Evolutionary conservation across 1,284 basidiomycete species (phyloP), one percentile per base, ranked within the genome.

Genomic region (Heimioporus punctisporus): DNA sequence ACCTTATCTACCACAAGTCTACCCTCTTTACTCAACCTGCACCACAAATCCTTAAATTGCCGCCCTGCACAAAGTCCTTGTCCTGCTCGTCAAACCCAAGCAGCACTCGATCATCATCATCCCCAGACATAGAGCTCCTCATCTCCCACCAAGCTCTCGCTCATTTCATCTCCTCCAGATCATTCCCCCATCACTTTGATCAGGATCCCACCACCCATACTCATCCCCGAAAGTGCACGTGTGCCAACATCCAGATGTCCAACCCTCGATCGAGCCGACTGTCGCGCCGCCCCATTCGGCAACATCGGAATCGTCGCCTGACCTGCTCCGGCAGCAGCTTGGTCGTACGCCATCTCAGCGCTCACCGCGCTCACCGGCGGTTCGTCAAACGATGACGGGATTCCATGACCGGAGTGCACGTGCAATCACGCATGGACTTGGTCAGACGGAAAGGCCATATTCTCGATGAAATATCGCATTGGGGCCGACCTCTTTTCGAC

Each of bases 31-130:
- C n/a, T n/a, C n/a, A n/a, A n/a, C n/a, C n/a, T n/a, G n/a, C n/a
- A n/a, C n/a, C n/a, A n/a, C n/a, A n/a, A n/a, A n/a, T n/a, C n/a
- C n/a, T n/a, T n/a, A n/a, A n/a, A n/a, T n/a, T n/a, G n/a, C n/a
- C n/a, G n/a, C n/a, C n/a, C n/a, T n/a, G n/a, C n/a, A n/a, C n/a
- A 57, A 88, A 85, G 52, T 86, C 84, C 54, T 88, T 85, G 49
- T 88, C 87, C 54, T 86, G 84, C 62, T 90, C 87, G 49, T 86
- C 86, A 65, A 90, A 90, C 69, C 87, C 83, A 40, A 89, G 74
- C 31, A 84, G 80, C 9, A 87, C 83, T 12, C 26, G 39, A 30
- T 21, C 60, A 10, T 31, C 31, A 6, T 12, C 14, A 34, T 8
- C 31, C 4, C 14, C 31, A 4, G 31, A n/a, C n/a, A n/a, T n/a